Evolutionary conservation across 305 asterid species (phyloP).

Genomic region (Rubia balearica): DNA sequence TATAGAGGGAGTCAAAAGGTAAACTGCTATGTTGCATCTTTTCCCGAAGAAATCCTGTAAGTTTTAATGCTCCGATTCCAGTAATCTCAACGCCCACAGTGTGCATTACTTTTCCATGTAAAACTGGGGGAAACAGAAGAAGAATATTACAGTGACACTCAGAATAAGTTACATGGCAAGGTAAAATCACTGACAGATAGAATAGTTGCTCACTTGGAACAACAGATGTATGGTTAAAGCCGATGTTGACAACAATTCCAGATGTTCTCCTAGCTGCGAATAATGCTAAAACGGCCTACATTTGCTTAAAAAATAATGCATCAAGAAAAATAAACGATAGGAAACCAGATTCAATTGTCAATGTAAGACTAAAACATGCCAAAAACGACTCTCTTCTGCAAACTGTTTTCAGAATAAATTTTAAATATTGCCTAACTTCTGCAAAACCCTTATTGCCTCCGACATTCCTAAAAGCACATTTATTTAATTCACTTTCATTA

Average conservation of each 20-base stretch:
- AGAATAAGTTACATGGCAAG: neutral
- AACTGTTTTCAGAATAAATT: neutral
- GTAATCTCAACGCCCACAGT: conserved; percentile 80
- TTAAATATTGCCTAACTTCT: too few species aligned
- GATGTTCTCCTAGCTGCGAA: conserved; percentile 83
- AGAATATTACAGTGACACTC: neutral
- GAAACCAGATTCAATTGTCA: neutral
- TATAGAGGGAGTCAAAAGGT: conserved; percentile 69
- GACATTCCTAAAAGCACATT: neutral
- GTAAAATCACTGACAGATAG: neutral
- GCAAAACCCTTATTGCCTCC: too few species aligned
- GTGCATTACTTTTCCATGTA: conserved; percentile 80
- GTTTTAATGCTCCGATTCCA: conserved; percentile 92
- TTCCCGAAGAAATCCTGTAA: conserved; percentile 86
- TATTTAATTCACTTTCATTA: neutral
- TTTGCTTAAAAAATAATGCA: conserved; percentile 4
- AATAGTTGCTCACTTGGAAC: conserved; percentile 65
- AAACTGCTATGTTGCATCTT: conserved; percentile 77
- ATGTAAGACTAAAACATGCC: neutral
- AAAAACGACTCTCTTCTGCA: neutral
- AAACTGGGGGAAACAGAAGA: conserved; percentile 38
- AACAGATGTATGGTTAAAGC: conserved; percentile 85
- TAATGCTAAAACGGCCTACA: conserved; percentile 88
- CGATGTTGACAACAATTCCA: conserved; percentile 91
- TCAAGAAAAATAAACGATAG: neutral